A percentile compares a stretch with the other conserved stretches of the same genome.
phyloP scores from a whole-genome alignment of 306 rosid species.

The Glycine latifolia region DNA sequence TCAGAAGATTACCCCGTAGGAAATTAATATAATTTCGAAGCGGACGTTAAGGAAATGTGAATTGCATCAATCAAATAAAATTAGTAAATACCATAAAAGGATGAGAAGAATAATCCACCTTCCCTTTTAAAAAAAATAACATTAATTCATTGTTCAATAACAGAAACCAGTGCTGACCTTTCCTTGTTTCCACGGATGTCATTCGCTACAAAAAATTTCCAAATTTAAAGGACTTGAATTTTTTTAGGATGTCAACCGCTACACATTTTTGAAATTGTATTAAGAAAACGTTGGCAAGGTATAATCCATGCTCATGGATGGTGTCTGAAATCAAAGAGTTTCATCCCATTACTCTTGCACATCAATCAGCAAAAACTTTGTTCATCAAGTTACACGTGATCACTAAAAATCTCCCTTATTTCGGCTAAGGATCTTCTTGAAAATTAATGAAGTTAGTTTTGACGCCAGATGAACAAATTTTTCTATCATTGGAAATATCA shows the following conservation, averaged over 20 bases:
- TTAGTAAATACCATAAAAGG: background rate
- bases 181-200: background rate
- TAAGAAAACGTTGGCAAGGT: no score
- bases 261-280: no score
- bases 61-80: slow-evolving; percentile 26
- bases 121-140: background rate
- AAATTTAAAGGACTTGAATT: background rate
- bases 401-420: background rate
- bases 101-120: background rate
- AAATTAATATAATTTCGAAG: background rate
- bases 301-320: background rate
- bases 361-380: background rate
- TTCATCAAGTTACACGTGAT: background rate
- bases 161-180: background rate
- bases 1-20: background rate
- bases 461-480: background rate
- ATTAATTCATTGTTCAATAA: background rate
- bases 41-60: background rate
- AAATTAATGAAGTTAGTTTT: background rate
- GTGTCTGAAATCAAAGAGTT: background rate
- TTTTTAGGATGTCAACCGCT: no score
- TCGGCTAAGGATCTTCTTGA: background rate
- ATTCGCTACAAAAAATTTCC: background rate
- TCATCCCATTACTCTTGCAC: background rate
- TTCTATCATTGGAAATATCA: background rate